Evolutionary conservation across 1,284 basidiomycete species (phyloP), one percentile per base, ranked within the genome.

Genomic region (Puccinia coronata): DNA sequence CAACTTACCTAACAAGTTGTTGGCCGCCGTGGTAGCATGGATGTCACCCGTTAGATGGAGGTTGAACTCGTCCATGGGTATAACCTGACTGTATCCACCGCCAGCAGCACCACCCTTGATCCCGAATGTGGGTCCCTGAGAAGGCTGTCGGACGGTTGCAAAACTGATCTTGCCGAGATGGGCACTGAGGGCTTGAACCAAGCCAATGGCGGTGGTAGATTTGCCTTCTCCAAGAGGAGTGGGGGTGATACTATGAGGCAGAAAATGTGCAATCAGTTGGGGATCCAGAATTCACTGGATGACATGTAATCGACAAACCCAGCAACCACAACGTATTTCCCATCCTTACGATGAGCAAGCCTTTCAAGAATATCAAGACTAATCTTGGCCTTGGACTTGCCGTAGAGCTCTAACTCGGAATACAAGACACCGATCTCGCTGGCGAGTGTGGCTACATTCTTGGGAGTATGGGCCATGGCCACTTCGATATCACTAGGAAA

Each of bases 91-190:
- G 89, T 99, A 99, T 82, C 96, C 96, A 84, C 96, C 96, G 78
- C 97, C 96, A 76, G 96, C 96, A 47, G 96, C 97, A 85, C 97
- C 97, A 84, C 96, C 96, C 88, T 99, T 99, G 89, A 99, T 98
- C 86, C 97, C 96, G 86, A 99, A 99, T 0, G 96, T 99, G 41
- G 96, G 96, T 23, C 97, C 96, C 87, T 99, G 96, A 87, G 94
- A 96, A 1, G 96, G 96, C 86, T 99, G 97, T 82, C 96, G 92
- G n/a, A 99, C 96, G 87, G 95, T 98, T 74, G 97, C 97, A 87
- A 98, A 99, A 14, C 95, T 90, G 23, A 93, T 92, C 83, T 96
- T 94, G 82, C 92, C 91, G 51, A 99, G 90, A 86, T 98, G 95
- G 70, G 96, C 96, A 82, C 95, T 95, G 82, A 99, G 90, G 39